These are phyloP conservation scores for Volvariella volvacea DNA, from an alignment of 1,284 basidiomycete species.

Conservation along the genomic window DNA sequence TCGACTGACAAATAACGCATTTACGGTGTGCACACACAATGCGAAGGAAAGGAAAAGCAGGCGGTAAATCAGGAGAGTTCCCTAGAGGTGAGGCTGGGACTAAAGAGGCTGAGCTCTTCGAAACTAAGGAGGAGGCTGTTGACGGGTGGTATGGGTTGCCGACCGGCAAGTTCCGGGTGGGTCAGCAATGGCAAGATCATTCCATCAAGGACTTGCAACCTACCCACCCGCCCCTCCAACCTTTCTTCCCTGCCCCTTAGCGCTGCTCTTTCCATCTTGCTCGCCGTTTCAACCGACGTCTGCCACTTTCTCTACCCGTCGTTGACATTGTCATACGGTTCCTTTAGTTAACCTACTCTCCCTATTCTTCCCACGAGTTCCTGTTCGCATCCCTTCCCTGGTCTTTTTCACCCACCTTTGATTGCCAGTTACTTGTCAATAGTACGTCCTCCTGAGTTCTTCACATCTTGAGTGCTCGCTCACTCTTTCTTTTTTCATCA, in stretches of 20 bases:
- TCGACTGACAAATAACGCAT: too few species aligned
- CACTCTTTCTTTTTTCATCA: constrained; percentile 6
- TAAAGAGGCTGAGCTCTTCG: too few species aligned
- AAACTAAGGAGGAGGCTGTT: neutral
- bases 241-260: constrained; percentile 2
- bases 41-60: too few species aligned
- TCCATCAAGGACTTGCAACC: constrained; percentile 4
- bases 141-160: neutral
- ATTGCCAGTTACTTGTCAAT: constrained; percentile 1
- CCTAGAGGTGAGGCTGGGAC: too few species aligned
- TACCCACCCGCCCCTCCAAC: constrained; percentile 3
- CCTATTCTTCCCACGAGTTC: neutral
- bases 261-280: constrained; percentile 9
- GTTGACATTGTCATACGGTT: neutral
- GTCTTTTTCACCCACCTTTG: constrained; percentile 1
- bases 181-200: constrained; percentile 16
- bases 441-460: constrained; percentile 7
- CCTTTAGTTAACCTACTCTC: neutral
- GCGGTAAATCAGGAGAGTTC: too few species aligned
- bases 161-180: constrained; percentile 17
- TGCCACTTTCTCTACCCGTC: neutral
- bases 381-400: neutral
- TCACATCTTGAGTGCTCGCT: constrained; percentile 1
- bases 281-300: neutral
- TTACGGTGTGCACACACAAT: too few species aligned